Evolutionary conservation across 257 asterid genomes (phyloP).

Genomic region (Solanum clarkiae): DNA sequence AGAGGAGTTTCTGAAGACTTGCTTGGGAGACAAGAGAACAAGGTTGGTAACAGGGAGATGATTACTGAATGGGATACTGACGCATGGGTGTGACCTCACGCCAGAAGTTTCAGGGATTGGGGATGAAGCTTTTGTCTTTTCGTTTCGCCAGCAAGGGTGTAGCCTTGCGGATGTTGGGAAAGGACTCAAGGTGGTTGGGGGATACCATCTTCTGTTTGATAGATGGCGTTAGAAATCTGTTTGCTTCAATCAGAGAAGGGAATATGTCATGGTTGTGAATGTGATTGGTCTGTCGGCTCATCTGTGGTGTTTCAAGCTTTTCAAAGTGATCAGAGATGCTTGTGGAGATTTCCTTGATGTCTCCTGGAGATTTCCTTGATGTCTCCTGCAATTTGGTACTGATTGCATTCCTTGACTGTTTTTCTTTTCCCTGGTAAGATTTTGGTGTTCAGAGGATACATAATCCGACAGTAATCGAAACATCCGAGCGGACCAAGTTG

Average conservation of each 20-base stretch:
- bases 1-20: not conserved
- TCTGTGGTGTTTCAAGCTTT: not conserved
- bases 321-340: not conserved
- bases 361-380: not conserved
- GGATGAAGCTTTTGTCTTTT: not conserved
- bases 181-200: not conserved
- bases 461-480: not conserved
- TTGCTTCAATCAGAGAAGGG: not conserved
- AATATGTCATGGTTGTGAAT: not conserved
- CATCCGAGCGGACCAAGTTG: not conserved
- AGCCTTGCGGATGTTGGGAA: not conserved
- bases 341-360: not conserved
- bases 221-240: not conserved
- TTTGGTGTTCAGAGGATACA: not conserved
- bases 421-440: not conserved
- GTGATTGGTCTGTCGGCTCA: not conserved
- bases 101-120: too few relatives aligned
- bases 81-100: too few relatives aligned
- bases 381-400: not conserved
- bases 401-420: not conserved
- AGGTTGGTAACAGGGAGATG: not conserved
- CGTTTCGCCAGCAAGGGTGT: not conserved
- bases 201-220: not conserved
- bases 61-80: too few relatives aligned
- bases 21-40: not conserved